A percentile compares a stretch with the other conserved stretches of the same genome.
These are phyloP conservation scores for Scenedesmus sp. DNA, from an alignment of 163 green algal species.

Conservation along the genomic window DNA sequence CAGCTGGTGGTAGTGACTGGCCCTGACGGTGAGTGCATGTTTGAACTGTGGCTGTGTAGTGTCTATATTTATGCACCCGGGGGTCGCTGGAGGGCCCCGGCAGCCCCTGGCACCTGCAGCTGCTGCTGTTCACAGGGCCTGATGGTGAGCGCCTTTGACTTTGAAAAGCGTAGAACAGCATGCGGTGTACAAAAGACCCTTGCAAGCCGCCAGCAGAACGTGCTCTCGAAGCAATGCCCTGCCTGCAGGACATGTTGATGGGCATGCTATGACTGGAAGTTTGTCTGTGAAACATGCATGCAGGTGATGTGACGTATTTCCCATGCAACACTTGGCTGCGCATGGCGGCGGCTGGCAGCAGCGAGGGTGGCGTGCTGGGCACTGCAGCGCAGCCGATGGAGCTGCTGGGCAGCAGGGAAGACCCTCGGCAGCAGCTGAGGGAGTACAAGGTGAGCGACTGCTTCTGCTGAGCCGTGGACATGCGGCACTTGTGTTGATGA, in stretches of 20 bases:
- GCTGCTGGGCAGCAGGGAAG: conserved; percentile 54
- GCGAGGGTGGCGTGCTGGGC: not conserved
- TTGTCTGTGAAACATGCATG: not conserved
- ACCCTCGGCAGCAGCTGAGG: conserved; percentile 45
- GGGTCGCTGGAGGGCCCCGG: conserved; percentile 58
- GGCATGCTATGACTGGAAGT: no score
- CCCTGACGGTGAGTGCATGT: not conserved
- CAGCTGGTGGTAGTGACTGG: conserved; percentile 58
- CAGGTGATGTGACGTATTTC: conserved; percentile 68
- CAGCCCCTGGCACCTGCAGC: conserved; percentile 70
- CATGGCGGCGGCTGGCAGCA: not conserved
- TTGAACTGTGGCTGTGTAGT: not conserved
- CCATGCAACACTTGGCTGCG: conserved; percentile 65
- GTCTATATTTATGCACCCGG: not conserved
- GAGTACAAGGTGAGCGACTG: conserved; percentile 62
- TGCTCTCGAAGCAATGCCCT: not conserved
- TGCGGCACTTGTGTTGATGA: not conserved
- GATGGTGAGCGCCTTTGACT: not conserved
- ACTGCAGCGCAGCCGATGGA: conserved; percentile 43
- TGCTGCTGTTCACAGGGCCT: conserved; percentile 51
- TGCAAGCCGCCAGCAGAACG: no score
- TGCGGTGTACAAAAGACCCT: no score
- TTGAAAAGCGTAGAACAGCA: no score
- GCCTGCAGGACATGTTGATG: no score
- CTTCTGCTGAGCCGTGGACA: no score